phyloP scores from a whole-genome alignment of 306 rosid species.

The Fragaria vesca region DNA sequence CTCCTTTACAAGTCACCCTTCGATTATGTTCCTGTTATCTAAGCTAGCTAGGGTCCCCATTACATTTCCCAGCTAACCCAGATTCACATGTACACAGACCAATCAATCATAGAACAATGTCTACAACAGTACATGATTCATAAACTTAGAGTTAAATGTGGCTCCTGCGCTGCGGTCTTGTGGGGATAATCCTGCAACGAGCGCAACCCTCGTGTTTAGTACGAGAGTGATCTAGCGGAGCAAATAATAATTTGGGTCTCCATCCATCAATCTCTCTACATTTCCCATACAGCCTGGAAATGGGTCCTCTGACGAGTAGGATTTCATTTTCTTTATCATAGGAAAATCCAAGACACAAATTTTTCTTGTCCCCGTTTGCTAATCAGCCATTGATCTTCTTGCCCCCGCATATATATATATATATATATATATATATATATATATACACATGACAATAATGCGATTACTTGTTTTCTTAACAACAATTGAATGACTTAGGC shows the following conservation, averaged over 20 bases:
- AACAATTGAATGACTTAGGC: background rate
- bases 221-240: background rate
- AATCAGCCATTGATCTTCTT: background rate
- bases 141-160: background rate
- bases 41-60: background rate
- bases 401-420: background rate
- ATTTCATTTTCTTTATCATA: background rate
- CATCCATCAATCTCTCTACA: background rate
- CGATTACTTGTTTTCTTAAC: background rate
- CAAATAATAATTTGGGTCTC: background rate
- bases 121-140: background rate
- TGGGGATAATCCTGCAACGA: background rate
- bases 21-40: background rate
- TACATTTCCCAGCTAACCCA: background rate
- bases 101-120: background rate
- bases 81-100: background rate
- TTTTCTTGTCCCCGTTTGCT: background rate
- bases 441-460: background rate
- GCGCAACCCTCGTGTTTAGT: background rate
- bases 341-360: background rate
- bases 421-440: background rate
- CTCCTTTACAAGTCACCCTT: background rate
- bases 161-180: background rate
- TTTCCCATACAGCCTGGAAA: constrained; percentile 2
- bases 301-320: background rate